Conservation (phyloP, 805 yeast species). For the Candida dajiaensis region DNA sequence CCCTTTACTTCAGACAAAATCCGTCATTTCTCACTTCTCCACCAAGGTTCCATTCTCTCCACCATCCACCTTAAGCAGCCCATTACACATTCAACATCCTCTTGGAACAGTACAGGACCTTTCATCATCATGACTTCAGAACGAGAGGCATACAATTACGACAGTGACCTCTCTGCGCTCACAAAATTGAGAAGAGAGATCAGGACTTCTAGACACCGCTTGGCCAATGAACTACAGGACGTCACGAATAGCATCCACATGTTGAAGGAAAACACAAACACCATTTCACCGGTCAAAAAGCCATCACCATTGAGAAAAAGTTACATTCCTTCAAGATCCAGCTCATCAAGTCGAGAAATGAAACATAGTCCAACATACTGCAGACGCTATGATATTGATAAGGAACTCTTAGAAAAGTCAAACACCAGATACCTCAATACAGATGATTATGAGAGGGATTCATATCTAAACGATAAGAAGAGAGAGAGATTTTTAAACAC, state of each 20-base stretch:
- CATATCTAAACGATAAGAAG: slow-evolving; percentile 10
- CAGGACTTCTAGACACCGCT: not conserved
- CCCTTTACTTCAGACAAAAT: too few relatives aligned
- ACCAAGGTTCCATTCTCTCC: too few relatives aligned
- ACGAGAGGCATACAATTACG: slow-evolving; percentile 2
- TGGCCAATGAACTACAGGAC: not conserved
- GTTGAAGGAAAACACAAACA: slow-evolving; percentile 5
- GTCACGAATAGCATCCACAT: slow-evolving; percentile 4
- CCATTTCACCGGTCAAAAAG: slow-evolving; percentile 8
- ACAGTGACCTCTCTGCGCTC: slow-evolving; percentile 18
- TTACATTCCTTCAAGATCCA: slow-evolving; percentile 3
- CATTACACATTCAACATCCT: too few relatives aligned
- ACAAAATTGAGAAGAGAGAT: slow-evolving; percentile 6
- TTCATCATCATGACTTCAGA: not conserved
- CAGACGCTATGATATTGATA: slow-evolving; percentile 4
- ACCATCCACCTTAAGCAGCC: too few relatives aligned
- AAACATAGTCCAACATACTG: not conserved
- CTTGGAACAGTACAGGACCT: not conserved
- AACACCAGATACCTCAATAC: slow-evolving; percentile 14
- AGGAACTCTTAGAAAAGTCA: slow-evolving; percentile 11
- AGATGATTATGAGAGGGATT: slow-evolving; percentile 6
- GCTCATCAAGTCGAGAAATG: not conserved
- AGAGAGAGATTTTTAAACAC: slow-evolving; percentile 13
- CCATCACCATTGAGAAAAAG: slow-evolving; percentile 11
- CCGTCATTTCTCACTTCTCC: too few relatives aligned